These are phyloP conservation scores for Suhomyces prunicola DNA, from an alignment of 805 yeast species.

Conservation along the genomic window DNA sequence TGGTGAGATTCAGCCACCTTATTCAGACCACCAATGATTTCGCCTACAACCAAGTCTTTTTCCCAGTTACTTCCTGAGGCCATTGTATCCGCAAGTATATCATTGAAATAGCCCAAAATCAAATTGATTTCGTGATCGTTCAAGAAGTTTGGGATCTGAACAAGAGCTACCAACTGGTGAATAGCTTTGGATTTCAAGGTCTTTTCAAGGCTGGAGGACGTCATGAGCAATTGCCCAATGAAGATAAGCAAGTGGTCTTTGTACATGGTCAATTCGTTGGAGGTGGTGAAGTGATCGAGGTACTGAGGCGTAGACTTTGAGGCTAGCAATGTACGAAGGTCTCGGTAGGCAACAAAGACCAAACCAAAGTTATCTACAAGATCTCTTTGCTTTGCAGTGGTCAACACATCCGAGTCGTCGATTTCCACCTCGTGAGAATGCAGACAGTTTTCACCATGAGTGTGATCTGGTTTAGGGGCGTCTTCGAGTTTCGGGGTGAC, in stretches of 20 bases:
- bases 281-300: constrained; percentile 12
- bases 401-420: constrained; percentile 22
- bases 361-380: constrained; percentile 59
- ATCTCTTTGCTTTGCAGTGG: constrained; percentile 56
- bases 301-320: constrained; percentile 9
- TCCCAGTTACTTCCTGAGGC: constrained; percentile 30
- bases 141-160: constrained; percentile 49
- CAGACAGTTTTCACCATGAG: neutral
- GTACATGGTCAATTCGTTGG: constrained; percentile 40
- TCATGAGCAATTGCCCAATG: constrained; percentile 65
- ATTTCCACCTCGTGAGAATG: neutral
- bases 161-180: constrained; percentile 58
- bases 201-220: constrained; percentile 65
- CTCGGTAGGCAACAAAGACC: constrained; percentile 47
- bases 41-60: constrained; percentile 50
- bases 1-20: constrained; percentile 47
- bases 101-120: constrained; percentile 63
- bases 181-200: constrained; percentile 66
- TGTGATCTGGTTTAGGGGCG: neutral
- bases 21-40: constrained; percentile 54
- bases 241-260: constrained; percentile 69
- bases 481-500: no score
- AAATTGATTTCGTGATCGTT: constrained; percentile 54
- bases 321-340: constrained; percentile 26
- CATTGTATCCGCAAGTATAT: constrained; percentile 43